Percentiles rank a stretch among this genome's conserved stretches.
Conservation (phyloP, 2,329 filamentous ascomycete genomes). For the Pestalotiopsis fici region DNA sequence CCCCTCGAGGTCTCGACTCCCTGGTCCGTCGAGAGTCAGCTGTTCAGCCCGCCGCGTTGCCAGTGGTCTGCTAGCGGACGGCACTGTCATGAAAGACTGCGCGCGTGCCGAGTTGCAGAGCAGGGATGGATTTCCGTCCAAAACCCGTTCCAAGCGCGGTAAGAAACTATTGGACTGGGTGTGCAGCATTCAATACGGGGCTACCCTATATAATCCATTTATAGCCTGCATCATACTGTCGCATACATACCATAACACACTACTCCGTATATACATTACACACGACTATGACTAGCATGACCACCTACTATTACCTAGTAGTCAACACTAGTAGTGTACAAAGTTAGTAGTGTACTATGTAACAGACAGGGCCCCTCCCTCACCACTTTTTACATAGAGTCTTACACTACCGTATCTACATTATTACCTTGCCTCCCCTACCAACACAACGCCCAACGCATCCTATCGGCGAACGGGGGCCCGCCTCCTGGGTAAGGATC, state of each 20-base stretch:
- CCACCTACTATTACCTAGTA: neutral
- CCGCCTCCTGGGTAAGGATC: neutral
- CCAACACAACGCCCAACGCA: no score
- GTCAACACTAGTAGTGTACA: no score
- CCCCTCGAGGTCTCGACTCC: neutral
- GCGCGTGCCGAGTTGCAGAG: conserved; percentile 16
- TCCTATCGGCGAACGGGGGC: conserved; percentile 2
- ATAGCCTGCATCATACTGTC: conserved; percentile 20
- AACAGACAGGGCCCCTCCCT: no score
- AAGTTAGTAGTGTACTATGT: neutral
- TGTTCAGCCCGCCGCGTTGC: conserved; percentile 21
- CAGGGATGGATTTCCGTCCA: neutral
- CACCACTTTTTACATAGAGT: neutral
- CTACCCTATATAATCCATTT: conserved; percentile 23
- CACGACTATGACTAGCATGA: neutral
- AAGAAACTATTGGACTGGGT: conserved; percentile 18
- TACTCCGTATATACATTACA: neutral
- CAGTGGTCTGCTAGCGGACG: conserved; percentile 13
- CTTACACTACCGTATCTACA: no score
- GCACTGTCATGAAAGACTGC: conserved; percentile 16
- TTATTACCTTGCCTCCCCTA: no score
- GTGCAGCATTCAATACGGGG: conserved; percentile 23
- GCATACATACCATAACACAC: conserved; percentile 19
- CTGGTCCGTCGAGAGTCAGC: conserved; percentile 22
- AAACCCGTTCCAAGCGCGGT: conserved; percentile 9